Conservation (phyloP, 495 filamentous ascomycete genomes). For the Amorphotheca resinae region DNA sequence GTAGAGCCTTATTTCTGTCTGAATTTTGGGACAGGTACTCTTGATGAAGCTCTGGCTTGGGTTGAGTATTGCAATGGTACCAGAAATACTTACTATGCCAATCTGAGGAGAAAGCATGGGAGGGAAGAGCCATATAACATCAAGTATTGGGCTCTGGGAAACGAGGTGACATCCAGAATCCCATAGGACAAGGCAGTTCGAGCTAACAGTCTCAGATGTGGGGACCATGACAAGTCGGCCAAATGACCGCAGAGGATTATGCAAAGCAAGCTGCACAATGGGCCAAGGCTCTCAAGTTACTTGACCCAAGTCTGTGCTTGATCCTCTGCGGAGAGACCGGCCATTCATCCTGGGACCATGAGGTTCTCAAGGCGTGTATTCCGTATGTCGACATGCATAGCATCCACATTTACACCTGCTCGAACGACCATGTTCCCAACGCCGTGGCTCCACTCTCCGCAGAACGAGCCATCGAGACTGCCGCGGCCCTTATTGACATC, state of each 20-base stretch:
- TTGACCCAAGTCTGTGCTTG: slow-evolving; percentile 52
- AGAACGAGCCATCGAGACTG: slow-evolving; percentile 62
- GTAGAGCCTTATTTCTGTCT: slow-evolving; percentile 64
- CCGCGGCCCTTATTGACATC: slow-evolving; percentile 55
- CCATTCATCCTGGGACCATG: slow-evolving; percentile 54
- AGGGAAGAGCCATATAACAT: slow-evolving; percentile 60
- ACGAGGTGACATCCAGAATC: no score
- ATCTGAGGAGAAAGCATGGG: slow-evolving; percentile 60
- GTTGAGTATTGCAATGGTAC: slow-evolving; percentile 71
- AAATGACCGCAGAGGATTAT: slow-evolving; percentile 64
- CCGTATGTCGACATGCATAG: slow-evolving; percentile 56
- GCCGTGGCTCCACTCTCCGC: slow-evolving; percentile 55
- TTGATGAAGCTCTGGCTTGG: slow-evolving; percentile 67
- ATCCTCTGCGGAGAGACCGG: slow-evolving; percentile 65
- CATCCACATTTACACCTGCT: slow-evolving; percentile 55
- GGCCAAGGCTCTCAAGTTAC: slow-evolving; percentile 67
- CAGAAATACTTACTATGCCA: slow-evolving; percentile 64
- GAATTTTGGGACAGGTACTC: slow-evolving; percentile 66
- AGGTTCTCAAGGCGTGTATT: slow-evolving; percentile 58
- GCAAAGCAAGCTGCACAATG: slow-evolving; percentile 66
- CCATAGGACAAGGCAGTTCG: no score
- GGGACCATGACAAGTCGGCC: slow-evolving; percentile 71
- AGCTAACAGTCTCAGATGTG: no score
- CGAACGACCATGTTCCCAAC: slow-evolving; percentile 38
- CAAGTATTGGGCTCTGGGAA: slow-evolving; percentile 50